These are phyloP conservation scores for Malbranchea zuffiana DNA, from an alignment of 2,329 filamentous ascomycete species.

Conservation along the genomic window DNA sequence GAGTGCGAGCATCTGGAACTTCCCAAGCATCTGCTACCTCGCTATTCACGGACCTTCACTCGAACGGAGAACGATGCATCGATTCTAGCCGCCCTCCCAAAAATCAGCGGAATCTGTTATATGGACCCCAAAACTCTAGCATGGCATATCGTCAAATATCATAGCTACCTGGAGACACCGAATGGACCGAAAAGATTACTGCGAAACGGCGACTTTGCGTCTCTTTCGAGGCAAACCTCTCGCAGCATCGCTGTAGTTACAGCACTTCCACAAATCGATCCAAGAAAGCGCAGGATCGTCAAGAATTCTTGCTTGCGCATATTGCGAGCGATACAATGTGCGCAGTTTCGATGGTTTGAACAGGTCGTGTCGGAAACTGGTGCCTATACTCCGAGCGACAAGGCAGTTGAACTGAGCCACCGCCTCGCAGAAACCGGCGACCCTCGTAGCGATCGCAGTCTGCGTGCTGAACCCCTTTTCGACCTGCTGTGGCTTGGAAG, in stretches of 20 bases:
- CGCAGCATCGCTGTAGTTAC: neutral
- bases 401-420: constrained; percentile 2
- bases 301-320: neutral
- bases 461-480: constrained; percentile 2
- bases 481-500: neutral
- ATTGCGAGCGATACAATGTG: neutral
- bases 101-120: neutral
- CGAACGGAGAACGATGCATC: neutral
- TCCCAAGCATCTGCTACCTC: neutral
- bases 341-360: constrained; percentile 4
- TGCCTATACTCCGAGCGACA: neutral
- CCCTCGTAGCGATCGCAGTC: neutral
- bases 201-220: constrained; percentile 6
- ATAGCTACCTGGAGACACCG: constrained; percentile 5
- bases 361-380: neutral
- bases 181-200: constrained; percentile 6
- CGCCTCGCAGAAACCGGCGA: constrained; percentile 7
- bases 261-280: neutral
- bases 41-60: neutral
- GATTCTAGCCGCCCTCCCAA: constrained; percentile 4
- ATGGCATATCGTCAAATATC: constrained; percentile 11
- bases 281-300: neutral
- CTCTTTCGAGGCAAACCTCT: constrained; percentile 1
- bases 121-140: constrained; percentile 4
- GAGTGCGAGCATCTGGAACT: neutral